Evolutionary conservation across 208 protist genomes (phyloP).

Genomic region (Zelonia costaricensis): DNA sequence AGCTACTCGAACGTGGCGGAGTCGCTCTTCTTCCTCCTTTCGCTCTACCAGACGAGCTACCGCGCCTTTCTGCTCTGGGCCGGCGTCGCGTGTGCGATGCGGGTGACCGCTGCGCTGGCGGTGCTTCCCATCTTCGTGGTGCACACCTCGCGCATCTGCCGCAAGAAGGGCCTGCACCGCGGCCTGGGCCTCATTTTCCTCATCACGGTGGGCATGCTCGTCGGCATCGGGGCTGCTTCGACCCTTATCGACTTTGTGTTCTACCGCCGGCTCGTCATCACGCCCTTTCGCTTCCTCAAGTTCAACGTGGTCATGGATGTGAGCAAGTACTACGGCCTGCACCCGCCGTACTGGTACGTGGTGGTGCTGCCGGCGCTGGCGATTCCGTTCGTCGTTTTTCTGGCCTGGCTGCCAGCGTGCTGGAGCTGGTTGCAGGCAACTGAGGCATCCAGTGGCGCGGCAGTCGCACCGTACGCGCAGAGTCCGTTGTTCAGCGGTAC

Average conservation of each 20-base stretch:
- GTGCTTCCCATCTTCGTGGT: slow-evolving; percentile 53
- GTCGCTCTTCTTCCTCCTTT: slow-evolving; percentile 55
- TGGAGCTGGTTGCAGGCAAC: slow-evolving; percentile 1
- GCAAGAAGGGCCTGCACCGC: slow-evolving; percentile 19
- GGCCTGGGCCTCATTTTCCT: slow-evolving; percentile 12
- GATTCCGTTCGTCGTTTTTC: slow-evolving; percentile 43
- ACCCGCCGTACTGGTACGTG: slow-evolving; percentile 89
- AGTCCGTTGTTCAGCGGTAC: neutral
- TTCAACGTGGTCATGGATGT: slow-evolving; percentile 89
- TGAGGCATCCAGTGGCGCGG: neutral
- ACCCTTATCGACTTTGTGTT: slow-evolving; percentile 60
- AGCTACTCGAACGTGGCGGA: slow-evolving; percentile 81
- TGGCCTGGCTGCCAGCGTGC: slow-evolving; percentile 31
- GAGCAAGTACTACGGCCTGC: slow-evolving; percentile 88
- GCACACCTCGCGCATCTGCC: slow-evolving; percentile 24
- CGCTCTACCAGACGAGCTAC: slow-evolving; percentile 48
- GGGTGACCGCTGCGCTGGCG: slow-evolving; percentile 58
- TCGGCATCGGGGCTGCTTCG: slow-evolving; percentile 17
- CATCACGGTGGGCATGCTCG: slow-evolving; percentile 25
- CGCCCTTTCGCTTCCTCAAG: slow-evolving; percentile 69
- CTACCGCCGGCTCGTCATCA: slow-evolving; percentile 55
- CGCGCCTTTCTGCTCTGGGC: slow-evolving; percentile 55
- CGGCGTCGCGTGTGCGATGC: slow-evolving; percentile 58
- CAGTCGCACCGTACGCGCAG: neutral
- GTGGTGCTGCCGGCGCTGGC: slow-evolving; percentile 63